These are phyloP conservation scores for Balakata baccata DNA, from an alignment of 345 rosid species.

Conservation along the genomic window DNA sequence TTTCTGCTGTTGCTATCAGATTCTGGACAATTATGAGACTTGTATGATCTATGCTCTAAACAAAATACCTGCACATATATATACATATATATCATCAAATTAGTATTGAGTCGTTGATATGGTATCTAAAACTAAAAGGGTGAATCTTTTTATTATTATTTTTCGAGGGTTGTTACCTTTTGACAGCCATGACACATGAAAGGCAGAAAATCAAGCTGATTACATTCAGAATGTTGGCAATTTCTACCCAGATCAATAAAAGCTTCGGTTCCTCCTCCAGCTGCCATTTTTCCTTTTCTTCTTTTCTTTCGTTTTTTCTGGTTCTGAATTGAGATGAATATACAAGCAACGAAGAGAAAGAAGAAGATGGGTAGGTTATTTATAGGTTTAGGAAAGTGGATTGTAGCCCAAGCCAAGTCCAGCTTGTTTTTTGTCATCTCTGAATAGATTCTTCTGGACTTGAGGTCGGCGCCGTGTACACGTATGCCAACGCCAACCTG, in stretches of 20 bases:
- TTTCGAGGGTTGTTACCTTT: slow-evolving; percentile 39
- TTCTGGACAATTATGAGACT: slow-evolving; percentile 66
- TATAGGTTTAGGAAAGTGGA: slow-evolving; percentile 20
- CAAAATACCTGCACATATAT: slow-evolving; percentile 69
- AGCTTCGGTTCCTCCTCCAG: slow-evolving; percentile 82
- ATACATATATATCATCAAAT: too few relatives aligned
- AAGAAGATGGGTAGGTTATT: not conserved
- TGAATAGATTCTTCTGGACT: not conserved
- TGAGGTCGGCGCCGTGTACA: not conserved
- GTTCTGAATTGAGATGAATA: not conserved
- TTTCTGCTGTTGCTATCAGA: slow-evolving; percentile 56
- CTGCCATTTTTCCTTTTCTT: too few relatives aligned
- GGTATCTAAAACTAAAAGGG: too few relatives aligned
- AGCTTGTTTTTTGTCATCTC: not conserved
- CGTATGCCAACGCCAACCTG: too few relatives aligned
- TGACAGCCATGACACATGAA: slow-evolving; percentile 68
- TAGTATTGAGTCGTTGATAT: too few relatives aligned
- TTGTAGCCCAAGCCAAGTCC: slow-evolving; percentile 46
- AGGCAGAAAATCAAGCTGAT: slow-evolving; percentile 81
- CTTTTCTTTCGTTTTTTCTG: not conserved
- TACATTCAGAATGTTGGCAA: slow-evolving; percentile 68
- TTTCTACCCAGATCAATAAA: slow-evolving; percentile 76
- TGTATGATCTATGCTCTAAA: slow-evolving; percentile 62
- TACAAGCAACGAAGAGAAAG: not conserved
- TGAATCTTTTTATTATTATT: too few relatives aligned